Base-by-base conservation (phyloP, 495 filamentous ascomycete genomes). In the Stereocaulon alpinum region DNA sequence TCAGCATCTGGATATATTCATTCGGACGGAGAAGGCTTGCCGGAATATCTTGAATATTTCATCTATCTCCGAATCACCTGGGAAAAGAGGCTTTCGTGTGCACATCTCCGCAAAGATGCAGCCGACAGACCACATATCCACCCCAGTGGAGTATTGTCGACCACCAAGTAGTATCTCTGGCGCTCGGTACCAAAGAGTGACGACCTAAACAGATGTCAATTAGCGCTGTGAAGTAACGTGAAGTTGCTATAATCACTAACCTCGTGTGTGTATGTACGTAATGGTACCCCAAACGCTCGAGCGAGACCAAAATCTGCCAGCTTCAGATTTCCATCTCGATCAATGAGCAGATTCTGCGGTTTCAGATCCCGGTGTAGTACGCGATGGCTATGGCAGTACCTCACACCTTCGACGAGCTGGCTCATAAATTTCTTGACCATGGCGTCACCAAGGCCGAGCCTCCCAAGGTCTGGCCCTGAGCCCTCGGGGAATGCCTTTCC, bases 41-140 rank as follows among this genome's bases (percentile, higher is more conserved):
- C 85, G 81, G 84, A 99, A 99, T 65, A 97, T 99, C 75, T 95
- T 97, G 79, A 97, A 97, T 66, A 99, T 97, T 75, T 99, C 94
- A 66, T 99, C 93, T 73, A 99, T 97, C 71, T 99, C 93, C 2
- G 91, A 96, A 71, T 99, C 94, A 41, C 93, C 93, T 29, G 93
- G 93, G 79, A 99, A 97, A 14, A 97, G 76, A 6, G 93, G 91
- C 73, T 96, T 97, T 67, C 90, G 86, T 17, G 94, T 99, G 78
- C 91, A 96, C 94, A 99, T 97, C 74, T 99, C 93, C 15, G 94
- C 93, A 72, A 99, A 99, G 73, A 99, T 99, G 70, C 93, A 95
- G 44, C 93, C 93, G 54, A 92, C 84, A 34, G 90, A 95, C 93
- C 93, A 99, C 94, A 99, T 97, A 71, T 99, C 93, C 44, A 99